These are phyloP conservation scores for Claviceps arundinis DNA, from an alignment of 2,329 filamentous ascomycete species.

Conservation along the genomic window DNA sequence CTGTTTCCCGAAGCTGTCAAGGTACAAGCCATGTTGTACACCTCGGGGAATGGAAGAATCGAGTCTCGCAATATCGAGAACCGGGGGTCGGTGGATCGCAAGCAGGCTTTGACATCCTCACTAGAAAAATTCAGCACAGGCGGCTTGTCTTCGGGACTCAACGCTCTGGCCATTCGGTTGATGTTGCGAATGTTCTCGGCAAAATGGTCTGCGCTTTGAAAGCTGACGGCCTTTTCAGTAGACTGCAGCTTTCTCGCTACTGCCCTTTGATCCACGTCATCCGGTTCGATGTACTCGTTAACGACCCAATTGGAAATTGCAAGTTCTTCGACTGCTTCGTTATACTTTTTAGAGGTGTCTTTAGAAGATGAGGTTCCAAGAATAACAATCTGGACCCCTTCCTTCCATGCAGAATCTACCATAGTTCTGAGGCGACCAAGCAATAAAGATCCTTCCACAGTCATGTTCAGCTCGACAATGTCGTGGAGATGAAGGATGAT, in stretches of 20 bases:
- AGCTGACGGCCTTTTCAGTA: constrained; percentile 4
- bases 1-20: constrained; percentile 15
- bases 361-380: constrained; percentile 61
- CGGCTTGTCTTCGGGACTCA: constrained; percentile 14
- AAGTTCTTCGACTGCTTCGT: constrained; percentile 24
- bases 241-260: neutral
- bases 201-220: constrained; percentile 26
- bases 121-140: constrained; percentile 10
- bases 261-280: constrained; percentile 11
- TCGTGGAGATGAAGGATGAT: constrained; percentile 72
- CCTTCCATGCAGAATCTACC: constrained; percentile 57
- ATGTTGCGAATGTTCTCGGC: constrained; percentile 34
- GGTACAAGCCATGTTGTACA: constrained; percentile 25
- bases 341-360: constrained; percentile 31
- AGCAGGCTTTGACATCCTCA: constrained; percentile 13
- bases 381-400: constrained; percentile 60
- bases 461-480: constrained; percentile 62
- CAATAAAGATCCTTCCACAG: constrained; percentile 55
- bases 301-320: constrained; percentile 28
- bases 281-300: constrained; percentile 21
- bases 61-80: constrained; percentile 20
- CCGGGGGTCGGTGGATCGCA: constrained; percentile 14
- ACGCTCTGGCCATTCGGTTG: constrained; percentile 29
- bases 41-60: constrained; percentile 25
- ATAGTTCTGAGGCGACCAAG: constrained; percentile 56